Base-by-base conservation (phyloP, 768 basidiomycete genomes). In the Cystobasidium onofrii region DNA sequence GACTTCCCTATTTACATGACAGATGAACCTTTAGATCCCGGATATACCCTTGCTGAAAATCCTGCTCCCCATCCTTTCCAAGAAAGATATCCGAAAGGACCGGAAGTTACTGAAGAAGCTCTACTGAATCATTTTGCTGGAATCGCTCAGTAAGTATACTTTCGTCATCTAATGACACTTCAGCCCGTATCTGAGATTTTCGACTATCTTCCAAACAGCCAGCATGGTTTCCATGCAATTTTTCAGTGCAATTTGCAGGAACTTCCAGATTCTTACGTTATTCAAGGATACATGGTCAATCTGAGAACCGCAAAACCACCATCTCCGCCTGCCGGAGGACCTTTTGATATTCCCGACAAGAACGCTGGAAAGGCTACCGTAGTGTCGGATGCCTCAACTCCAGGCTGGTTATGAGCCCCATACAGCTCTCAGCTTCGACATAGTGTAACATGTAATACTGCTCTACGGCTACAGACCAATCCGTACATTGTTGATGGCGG, bases 41-140 rank as follows among this genome's bases (percentile, higher is more conserved):
- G 69, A 33, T 34, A 10, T 20, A 55, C 15, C 10, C 33, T 71
- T 2, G 55, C 27, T 29, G 15, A 27, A 17, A 46, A 52, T 15
- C 25, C 69, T 60, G 9, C 54, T 23, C 52, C 69, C 4, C 69
- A 71, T 12, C 54, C 54, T 10, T 71, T 71, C 69, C 50, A 44
- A 12, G 31, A 71, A 39, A 33, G 33, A n/a, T 71, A 60, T 36
- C 69, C 69, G n/a, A 71, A 27, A 15, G 55, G 55, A 15, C 69
- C 69, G 10, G 29, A 71, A 13, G 69, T 71, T 17, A 71, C 52
- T n/a, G 69, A 39, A 39, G 69, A 55, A 1, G 31, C 54, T 7
- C 25, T 71, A 1, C 7, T 71, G 6, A 29, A 71, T 39, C 54
- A 71, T 34, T 44, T 57, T 23, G n/a, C 25, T 36, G 39, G n/a